These are phyloP conservation scores for Globisporangium echinulatum DNA, from an alignment of 352 stramenopile species.

Conservation along the genomic window DNA sequence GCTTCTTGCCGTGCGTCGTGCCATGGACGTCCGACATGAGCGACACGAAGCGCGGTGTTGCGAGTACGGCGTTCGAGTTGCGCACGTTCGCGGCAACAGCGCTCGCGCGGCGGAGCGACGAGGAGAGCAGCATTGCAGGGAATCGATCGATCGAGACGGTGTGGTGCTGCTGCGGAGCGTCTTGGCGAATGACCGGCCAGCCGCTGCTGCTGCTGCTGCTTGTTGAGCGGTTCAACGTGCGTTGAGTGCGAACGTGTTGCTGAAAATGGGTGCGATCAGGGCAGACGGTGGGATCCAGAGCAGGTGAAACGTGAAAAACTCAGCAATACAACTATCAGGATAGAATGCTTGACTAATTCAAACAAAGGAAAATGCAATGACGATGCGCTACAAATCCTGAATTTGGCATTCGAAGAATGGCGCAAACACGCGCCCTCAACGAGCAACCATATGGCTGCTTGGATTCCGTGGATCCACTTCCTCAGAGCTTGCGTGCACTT, in stretches of 20 bases:
- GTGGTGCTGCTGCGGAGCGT: background rate
- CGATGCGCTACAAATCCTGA: too few species aligned
- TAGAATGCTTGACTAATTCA: background rate
- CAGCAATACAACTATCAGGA: too few species aligned
- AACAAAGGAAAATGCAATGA: too few species aligned
- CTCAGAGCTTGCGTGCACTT: background rate
- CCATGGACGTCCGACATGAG: slow-evolving; percentile 88
- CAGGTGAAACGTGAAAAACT: background rate
- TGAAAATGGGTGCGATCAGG: background rate
- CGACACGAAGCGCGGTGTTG: slow-evolving; percentile 26
- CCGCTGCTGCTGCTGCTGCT: too few species aligned
- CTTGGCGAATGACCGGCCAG: background rate
- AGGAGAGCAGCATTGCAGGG: slow-evolving; percentile 15
- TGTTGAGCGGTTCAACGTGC: too few species aligned
- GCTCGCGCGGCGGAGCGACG: slow-evolving; percentile 11
- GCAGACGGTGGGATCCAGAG: background rate
- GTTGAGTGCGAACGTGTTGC: slow-evolving; percentile 1
- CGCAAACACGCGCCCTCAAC: slow-evolving; percentile 10
- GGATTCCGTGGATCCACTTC: slow-evolving; percentile 1
- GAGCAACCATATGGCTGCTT: slow-evolving; percentile 7
- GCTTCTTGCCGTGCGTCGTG: slow-evolving; percentile 84
- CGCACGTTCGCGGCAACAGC: slow-evolving; percentile 15
- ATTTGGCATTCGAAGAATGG: background rate
- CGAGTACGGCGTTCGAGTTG: slow-evolving; percentile 3
- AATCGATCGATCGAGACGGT: background rate